Evolutionary conservation across 2,329 filamentous ascomycete genomes (phyloP).

Genomic region (Arthrobotrys musiformis): DNA sequence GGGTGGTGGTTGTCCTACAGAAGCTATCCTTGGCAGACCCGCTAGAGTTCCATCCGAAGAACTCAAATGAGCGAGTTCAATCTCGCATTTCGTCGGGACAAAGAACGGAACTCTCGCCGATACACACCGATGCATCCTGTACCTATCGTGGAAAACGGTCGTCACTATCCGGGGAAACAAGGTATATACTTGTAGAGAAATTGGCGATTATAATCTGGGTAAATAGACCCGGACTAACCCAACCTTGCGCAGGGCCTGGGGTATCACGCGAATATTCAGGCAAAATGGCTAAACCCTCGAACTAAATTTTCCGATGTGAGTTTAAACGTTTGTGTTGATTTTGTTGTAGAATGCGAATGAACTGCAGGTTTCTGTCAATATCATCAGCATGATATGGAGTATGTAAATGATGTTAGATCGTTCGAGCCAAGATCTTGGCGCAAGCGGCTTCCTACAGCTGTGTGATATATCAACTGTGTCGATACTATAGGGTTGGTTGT

Average conservation of each 20-base stretch:
- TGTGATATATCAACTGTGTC: neutral
- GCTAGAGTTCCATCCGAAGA: neutral
- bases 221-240: constrained; percentile 1
- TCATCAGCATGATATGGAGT: neutral
- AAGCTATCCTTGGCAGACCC: neutral
- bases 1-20: neutral
- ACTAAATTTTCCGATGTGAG: constrained; percentile 20
- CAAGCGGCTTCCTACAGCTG: neutral
- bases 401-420: no score
- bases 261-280: constrained; percentile 36
- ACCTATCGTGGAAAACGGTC: constrained; percentile 34
- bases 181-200: constrained; percentile 16
- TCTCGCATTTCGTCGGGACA: constrained; percentile 9
- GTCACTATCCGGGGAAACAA: constrained; percentile 50
- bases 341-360: neutral
- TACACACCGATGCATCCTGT: constrained; percentile 2
- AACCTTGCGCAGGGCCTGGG: constrained; percentile 9
- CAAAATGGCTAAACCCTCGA: constrained; percentile 52
- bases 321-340: constrained; percentile 3
- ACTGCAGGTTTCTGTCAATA: neutral
- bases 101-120: constrained; percentile 34
- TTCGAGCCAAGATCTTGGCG: constrained; percentile 1
- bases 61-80: neutral
- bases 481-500: neutral
- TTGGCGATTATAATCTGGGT: constrained; percentile 28